Percentiles rank a stretch among this genome's conserved stretches.
These are phyloP conservation scores for Boehmeria nivea DNA, from an alignment of 306 rosid species.

Conservation along the genomic window DNA sequence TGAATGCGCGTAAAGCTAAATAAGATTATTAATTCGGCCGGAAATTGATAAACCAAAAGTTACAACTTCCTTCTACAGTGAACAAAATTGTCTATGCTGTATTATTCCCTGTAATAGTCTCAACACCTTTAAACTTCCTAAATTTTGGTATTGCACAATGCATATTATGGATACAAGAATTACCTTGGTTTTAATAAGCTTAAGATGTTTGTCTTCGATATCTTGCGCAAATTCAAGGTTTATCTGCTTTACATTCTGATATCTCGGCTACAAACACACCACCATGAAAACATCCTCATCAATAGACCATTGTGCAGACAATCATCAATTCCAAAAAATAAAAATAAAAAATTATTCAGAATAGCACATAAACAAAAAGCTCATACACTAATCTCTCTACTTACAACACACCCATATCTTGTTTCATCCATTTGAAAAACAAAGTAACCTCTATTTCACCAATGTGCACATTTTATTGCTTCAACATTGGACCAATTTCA, in stretches of 20 bases:
- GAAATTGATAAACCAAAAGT: too few relatives aligned
- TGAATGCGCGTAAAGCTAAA: too few relatives aligned
- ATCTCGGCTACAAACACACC: slow-evolving; percentile 51
- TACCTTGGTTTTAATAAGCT: slow-evolving; percentile 60
- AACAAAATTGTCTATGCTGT: too few relatives aligned
- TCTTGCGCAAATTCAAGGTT: slow-evolving; percentile 72
- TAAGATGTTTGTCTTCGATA: slow-evolving; percentile 68
- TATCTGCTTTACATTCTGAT: slow-evolving; percentile 47
- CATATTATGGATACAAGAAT: background rate
- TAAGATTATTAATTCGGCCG: too few relatives aligned
- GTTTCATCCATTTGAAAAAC: background rate
- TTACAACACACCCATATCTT: background rate
- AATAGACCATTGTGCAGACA: background rate
- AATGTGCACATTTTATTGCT: too few relatives aligned
- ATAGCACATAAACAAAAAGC: too few relatives aligned
- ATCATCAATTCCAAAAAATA: background rate
- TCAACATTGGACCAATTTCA: too few relatives aligned
- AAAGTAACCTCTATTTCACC: background rate
- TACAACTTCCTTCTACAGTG: too few relatives aligned
- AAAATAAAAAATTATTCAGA: background rate
- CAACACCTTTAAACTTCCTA: too few relatives aligned
- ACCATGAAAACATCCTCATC: slow-evolving; percentile 16
- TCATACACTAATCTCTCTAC: too few relatives aligned
- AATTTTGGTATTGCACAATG: too few relatives aligned
- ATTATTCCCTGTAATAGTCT: too few relatives aligned